Conservation (phyloP, 345 rosid species). For the Physaria fendleri region DNA sequence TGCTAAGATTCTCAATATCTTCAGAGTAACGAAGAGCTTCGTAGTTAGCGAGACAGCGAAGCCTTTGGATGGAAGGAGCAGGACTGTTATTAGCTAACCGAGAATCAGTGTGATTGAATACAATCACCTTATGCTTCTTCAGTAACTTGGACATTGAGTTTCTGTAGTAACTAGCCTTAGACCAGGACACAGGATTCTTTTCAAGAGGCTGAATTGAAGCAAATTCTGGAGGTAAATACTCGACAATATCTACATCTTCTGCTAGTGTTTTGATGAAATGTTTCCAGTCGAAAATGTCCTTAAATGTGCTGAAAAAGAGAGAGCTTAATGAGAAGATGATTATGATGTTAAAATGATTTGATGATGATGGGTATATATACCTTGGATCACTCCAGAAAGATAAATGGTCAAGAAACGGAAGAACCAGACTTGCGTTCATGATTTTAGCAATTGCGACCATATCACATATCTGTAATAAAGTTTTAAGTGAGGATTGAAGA, state of each 20-base stretch:
- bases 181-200: constrained; percentile 60
- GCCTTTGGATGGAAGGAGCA: constrained; percentile 47
- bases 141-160: constrained; percentile 33
- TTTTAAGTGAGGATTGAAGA: neutral
- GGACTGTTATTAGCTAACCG: constrained; percentile 63
- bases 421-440: constrained; percentile 66
- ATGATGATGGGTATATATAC: constrained; percentile 19
- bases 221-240: constrained; percentile 39
- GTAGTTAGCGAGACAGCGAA: constrained; percentile 63
- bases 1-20: constrained; percentile 43
- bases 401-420: constrained; percentile 58
- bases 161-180: constrained; percentile 63
- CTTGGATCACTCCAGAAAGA: constrained; percentile 83
- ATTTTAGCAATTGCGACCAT: constrained; percentile 71
- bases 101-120: constrained; percentile 53
- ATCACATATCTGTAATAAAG: constrained; percentile 47
- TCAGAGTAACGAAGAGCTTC: constrained; percentile 50
- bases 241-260: constrained; percentile 50
- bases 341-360: neutral
- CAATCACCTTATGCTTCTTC: constrained; percentile 44
- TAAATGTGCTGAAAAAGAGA: constrained; percentile 43
- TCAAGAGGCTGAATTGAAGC: constrained; percentile 34
- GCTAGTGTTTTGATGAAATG: constrained; percentile 48
- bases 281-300: constrained; percentile 63
- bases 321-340: neutral